Conservation (phyloP, 768 basidiomycete genomes). For the Tylopilus rubrobrunneus region DNA sequence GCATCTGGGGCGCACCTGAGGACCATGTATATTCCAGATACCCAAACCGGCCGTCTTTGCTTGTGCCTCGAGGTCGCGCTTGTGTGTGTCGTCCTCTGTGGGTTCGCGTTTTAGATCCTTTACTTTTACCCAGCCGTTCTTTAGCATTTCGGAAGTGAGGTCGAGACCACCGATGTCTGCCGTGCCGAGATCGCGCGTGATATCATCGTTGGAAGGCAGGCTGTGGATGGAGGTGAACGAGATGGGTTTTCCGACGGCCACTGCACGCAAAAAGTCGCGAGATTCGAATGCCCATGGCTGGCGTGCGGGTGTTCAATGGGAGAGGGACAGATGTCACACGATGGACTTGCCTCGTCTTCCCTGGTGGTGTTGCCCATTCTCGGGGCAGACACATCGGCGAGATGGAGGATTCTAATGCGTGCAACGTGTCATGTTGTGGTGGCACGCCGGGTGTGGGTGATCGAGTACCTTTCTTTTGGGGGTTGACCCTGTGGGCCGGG, state of each 20-base stretch:
- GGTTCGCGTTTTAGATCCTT: constrained; percentile 85
- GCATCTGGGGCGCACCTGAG: constrained; percentile 42
- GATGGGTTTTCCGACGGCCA: constrained; percentile 89
- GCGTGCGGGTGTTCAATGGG: neutral
- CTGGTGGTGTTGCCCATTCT: constrained; percentile 77
- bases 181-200: constrained; percentile 73
- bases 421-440: constrained; percentile 10
- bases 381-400: constrained; percentile 84
- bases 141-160: constrained; percentile 71
- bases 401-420: constrained; percentile 69
- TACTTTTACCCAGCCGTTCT: constrained; percentile 88
- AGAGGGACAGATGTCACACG: neutral
- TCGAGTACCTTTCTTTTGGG: constrained; percentile 78
- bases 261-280: constrained; percentile 83
- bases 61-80: constrained; percentile 71
- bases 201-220: constrained; percentile 70
- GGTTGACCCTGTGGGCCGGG: constrained; percentile 80
- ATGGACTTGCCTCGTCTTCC: constrained; percentile 76
- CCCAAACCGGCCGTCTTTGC: constrained; percentile 76
- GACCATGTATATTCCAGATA: constrained; percentile 81
- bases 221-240: constrained; percentile 80
- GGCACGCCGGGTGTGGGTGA: neutral
- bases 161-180: constrained; percentile 73
- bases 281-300: constrained; percentile 91
- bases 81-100: constrained; percentile 71